Evolutionary conservation across 352 stramenopile species (phyloP).

Genomic region (Phytopythium ostracodes): DNA sequence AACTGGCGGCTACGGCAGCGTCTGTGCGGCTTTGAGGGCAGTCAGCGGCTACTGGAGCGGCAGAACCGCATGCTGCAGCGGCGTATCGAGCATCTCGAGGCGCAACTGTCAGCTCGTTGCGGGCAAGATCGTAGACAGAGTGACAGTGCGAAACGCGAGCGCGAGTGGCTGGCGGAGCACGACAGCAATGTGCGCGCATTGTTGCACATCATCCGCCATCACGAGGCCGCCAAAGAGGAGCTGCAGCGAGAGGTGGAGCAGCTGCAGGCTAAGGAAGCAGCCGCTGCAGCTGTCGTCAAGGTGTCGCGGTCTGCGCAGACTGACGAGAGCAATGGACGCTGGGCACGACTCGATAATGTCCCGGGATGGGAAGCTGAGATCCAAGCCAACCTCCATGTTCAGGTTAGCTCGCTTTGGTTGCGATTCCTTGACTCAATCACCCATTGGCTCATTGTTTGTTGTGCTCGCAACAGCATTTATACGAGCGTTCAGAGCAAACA

Average conservation of each 20-base stretch:
- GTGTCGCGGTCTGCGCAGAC: constrained; percentile 25
- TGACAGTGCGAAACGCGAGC: constrained; percentile 6
- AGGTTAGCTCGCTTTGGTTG: neutral
- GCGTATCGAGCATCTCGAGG: constrained; percentile 18
- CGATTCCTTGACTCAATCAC: neutral
- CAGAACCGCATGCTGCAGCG: constrained; percentile 14
- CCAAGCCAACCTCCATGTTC: no score
- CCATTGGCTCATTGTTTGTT: neutral
- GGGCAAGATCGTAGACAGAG: neutral
- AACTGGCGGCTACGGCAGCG: constrained; percentile 33
- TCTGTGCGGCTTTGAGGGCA: constrained; percentile 20
- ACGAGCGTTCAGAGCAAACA: constrained; percentile 10
- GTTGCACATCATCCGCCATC: constrained; percentile 40
- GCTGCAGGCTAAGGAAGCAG: constrained; percentile 6
- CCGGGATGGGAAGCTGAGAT: no score
- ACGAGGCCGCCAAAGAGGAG: constrained; percentile 22
- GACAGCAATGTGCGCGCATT: constrained; percentile 39
- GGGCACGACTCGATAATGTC: no score
- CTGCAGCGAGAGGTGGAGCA: constrained; percentile 18
- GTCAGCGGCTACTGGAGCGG: constrained; percentile 10
- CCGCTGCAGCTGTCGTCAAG: constrained; percentile 8
- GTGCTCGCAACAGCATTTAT: constrained; percentile 17
- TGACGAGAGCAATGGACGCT: constrained; percentile 1
- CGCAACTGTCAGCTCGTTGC: neutral
- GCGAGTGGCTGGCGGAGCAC: constrained; percentile 38